Base-by-base conservation (phyloP, 441 rosid species). In the Theobroma grandiflorum region DNA sequence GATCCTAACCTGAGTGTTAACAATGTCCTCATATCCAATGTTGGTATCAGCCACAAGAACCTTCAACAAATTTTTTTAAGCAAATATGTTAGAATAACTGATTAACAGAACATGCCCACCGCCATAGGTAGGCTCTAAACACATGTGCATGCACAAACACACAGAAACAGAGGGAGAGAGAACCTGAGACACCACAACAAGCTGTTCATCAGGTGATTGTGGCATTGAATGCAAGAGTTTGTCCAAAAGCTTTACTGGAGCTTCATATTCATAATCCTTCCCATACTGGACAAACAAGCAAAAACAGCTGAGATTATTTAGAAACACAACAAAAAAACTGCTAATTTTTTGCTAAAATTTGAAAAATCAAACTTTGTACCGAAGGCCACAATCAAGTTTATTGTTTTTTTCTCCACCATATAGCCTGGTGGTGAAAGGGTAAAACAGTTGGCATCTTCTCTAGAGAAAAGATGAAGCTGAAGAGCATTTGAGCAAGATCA, bases 101-200 rank as follows among this genome's bases (percentile, higher is more conserved):
- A 49, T 55, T 14, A 52, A 55, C 70, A 71, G 35, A 53, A 67
- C 55, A 31, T 26, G 57, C 31, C 55, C 15, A 45, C 33, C 4
- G 14, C 16, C 18, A 16, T 35, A 50, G 33, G 59, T 70, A 52
- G 75, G 75, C 62, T 45, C 31, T 26, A 47, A 43, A 52, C 35
- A 22, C 50, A 38, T 57, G 26, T 73, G 4, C 49, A 40, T 40
- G 16, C 33, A 38, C 1, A 59, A 4, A 68, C 31, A 42, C 55
- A 26, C 45, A 45, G n/a, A 33, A 22, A 43, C 40, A 71, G 53
- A 26, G 47, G 62, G 62, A 50, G 22, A 77, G 61, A 74, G 58
- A 50, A 93, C 97, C 95, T 93, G 97, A 84, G 97, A 93, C 71
- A 93, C 88, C 75, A 93, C 97, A 76, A 93, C 97, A 63, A 93